phyloP scores from a whole-genome alignment of 345 rosid genomes.

The Barbarea vulgaris region DNA sequence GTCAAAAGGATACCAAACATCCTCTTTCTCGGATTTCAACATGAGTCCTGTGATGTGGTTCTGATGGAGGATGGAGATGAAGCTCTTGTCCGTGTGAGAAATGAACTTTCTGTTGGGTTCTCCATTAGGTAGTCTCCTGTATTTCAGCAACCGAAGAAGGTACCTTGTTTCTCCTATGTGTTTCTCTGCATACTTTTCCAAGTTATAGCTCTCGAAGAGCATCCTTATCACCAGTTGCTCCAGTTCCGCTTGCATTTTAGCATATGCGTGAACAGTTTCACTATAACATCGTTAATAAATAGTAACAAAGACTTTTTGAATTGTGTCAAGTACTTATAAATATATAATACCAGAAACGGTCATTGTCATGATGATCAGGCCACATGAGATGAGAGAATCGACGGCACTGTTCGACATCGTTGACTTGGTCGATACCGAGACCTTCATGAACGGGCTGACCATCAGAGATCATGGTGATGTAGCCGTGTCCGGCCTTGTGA shows the following conservation, averaged over 20 bases:
- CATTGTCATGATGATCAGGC: slow-evolving; percentile 50
- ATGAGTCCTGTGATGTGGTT: slow-evolving; percentile 59
- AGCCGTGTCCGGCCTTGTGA: slow-evolving; percentile 54
- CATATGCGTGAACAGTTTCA: slow-evolving; percentile 45
- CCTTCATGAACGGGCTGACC: slow-evolving; percentile 53
- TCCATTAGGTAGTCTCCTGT: slow-evolving; percentile 46
- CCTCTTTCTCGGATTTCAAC: slow-evolving; percentile 49
- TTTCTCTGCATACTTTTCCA: slow-evolving; percentile 40
- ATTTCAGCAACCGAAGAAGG: slow-evolving; percentile 57
- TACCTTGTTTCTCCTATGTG: slow-evolving; percentile 50
- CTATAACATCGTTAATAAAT: slow-evolving; percentile 29
- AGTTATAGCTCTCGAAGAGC: slow-evolving; percentile 62
- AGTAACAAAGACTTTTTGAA: neutral
- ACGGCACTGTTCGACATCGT: slow-evolving; percentile 35
- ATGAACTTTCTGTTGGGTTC: slow-evolving; percentile 52
- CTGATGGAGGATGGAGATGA: slow-evolving; percentile 64
- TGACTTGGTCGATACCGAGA: slow-evolving; percentile 49
- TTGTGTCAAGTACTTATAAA: neutral
- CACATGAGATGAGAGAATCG: slow-evolving; percentile 53
- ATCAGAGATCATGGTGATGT: slow-evolving; percentile 42
- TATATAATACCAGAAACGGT: slow-evolving; percentile 45
- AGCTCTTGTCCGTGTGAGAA: slow-evolving; percentile 67
- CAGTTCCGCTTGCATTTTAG: slow-evolving; percentile 45
- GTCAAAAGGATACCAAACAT: slow-evolving; percentile 50
- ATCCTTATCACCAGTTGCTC: slow-evolving; percentile 53